Evolutionary conservation across 78 protist genomes (phyloP).

Genomic region (Planoprotostelium fungivorum): DNA sequence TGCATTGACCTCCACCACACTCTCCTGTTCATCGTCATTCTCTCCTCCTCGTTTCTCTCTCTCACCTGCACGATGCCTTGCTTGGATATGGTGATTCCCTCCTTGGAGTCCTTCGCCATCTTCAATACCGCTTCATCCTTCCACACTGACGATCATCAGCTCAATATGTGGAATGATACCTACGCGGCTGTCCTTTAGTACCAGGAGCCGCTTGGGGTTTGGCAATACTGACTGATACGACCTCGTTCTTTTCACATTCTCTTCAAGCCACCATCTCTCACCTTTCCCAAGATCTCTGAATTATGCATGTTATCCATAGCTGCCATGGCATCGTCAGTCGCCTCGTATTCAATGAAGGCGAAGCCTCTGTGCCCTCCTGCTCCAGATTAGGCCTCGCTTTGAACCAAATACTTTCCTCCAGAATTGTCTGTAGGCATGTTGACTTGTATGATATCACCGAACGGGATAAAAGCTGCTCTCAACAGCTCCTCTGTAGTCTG

Average conservation of each 20-base stretch:
- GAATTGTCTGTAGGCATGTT: conserved; percentile 65
- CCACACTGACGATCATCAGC: neutral
- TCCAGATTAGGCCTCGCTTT: neutral
- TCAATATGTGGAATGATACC: neutral
- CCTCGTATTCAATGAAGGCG: conserved; percentile 77
- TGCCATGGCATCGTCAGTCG: conserved; percentile 67
- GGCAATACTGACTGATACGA: neutral
- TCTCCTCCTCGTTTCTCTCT: too few relatives aligned
- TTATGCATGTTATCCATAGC: conserved; percentile 88
- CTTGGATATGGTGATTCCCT: neutral
- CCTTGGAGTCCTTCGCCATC: neutral
- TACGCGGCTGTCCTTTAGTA: neutral
- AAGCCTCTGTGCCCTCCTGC: conserved; percentile 67
- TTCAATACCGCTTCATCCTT: neutral
- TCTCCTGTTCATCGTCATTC: too few relatives aligned
- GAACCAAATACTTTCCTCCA: conserved; percentile 15
- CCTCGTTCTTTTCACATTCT: too few relatives aligned
- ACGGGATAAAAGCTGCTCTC: conserved; percentile 77
- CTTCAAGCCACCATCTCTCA: too few relatives aligned
- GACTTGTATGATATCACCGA: conserved; percentile 72
- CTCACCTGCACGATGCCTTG: neutral
- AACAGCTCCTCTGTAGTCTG: conserved; percentile 30
- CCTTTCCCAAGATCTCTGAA: conserved; percentile 78
- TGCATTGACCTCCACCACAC: neutral
- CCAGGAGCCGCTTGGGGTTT: neutral